phyloP scores from a whole-genome alignment of 2,329 filamentous ascomycete genomes.

The Dactylellina cionopaga region DNA sequence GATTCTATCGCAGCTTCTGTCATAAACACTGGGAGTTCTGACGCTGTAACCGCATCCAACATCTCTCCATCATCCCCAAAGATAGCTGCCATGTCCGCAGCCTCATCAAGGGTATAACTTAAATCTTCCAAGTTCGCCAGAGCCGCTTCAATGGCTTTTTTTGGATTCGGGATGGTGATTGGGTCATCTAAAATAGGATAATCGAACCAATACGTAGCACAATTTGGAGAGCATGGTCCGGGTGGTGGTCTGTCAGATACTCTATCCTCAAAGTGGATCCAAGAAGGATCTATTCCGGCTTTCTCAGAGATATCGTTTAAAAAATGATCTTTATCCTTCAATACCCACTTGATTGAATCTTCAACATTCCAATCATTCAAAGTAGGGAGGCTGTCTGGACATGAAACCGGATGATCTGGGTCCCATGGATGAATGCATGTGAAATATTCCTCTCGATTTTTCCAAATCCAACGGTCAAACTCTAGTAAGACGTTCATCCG shows the following conservation, averaged over 20 bases:
- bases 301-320: constrained; percentile 2
- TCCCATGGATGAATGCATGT: background rate
- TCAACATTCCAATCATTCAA: background rate
- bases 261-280: constrained; percentile 3
- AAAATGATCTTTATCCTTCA: background rate
- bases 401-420: background rate
- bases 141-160: background rate
- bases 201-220: background rate
- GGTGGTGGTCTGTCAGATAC: background rate
- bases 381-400: background rate
- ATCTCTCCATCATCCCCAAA: no score
- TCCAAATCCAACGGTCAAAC: background rate
- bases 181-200: background rate
- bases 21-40: constrained; percentile 23
- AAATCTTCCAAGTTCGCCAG: constrained; percentile 5
- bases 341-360: background rate
- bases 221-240: background rate
- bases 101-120: background rate
- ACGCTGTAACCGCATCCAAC: background rate
- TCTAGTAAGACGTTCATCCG: background rate
- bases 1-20: background rate
- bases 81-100: background rate
- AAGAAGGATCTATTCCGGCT: background rate
- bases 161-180: constrained; percentile 3
- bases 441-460: constrained; percentile 2